These are phyloP conservation scores for Phanerodontia chrysosporium DNA, from an alignment of 768 basidiomycete genomes.

Conservation along the genomic window DNA sequence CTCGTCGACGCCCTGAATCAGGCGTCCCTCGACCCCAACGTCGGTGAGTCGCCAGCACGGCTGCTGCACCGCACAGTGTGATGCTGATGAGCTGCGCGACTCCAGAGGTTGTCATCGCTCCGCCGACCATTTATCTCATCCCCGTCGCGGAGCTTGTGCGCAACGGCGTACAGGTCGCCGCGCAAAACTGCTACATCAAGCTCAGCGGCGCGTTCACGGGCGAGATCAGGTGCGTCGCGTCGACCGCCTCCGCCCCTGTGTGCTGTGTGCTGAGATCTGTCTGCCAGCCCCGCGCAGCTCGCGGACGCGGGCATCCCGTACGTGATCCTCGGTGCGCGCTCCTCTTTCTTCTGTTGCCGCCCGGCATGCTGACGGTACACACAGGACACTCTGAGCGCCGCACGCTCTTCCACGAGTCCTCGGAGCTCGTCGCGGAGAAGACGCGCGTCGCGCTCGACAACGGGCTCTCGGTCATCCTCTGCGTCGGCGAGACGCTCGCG, in stretches of 20 bases:
- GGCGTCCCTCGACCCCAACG: conserved; percentile 69
- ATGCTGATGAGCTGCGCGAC: neutral
- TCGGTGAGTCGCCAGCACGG: conserved; percentile 50
- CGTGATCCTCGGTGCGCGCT: conserved; percentile 73
- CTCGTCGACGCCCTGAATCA: conserved; percentile 73
- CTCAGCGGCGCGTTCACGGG: conserved; percentile 89
- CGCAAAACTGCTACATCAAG: conserved; percentile 90
- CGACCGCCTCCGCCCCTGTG: neutral
- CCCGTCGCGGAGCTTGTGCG: conserved; percentile 57
- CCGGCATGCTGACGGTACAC: neutral
- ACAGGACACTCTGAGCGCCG: conserved; percentile 97
- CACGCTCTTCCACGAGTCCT: conserved; percentile 86
- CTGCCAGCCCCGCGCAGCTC: conserved; percentile 71
- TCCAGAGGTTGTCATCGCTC: conserved; percentile 90
- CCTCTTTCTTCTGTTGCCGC: neutral
- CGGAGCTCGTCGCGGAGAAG: conserved; percentile 79
- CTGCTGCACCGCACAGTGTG: neutral
- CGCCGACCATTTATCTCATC: conserved; percentile 85
- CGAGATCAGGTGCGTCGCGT: conserved; percentile 73
- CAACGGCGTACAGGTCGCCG: conserved; percentile 73
- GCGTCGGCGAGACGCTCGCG: conserved; percentile 90
- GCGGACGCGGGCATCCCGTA: conserved; percentile 83
- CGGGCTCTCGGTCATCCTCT: conserved; percentile 84
- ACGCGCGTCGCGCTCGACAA: conserved; percentile 76
- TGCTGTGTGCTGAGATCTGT: neutral